Evolutionary conservation across 2,329 filamentous ascomycete genomes (phyloP).

Genomic region (Hortaea werneckii): DNA sequence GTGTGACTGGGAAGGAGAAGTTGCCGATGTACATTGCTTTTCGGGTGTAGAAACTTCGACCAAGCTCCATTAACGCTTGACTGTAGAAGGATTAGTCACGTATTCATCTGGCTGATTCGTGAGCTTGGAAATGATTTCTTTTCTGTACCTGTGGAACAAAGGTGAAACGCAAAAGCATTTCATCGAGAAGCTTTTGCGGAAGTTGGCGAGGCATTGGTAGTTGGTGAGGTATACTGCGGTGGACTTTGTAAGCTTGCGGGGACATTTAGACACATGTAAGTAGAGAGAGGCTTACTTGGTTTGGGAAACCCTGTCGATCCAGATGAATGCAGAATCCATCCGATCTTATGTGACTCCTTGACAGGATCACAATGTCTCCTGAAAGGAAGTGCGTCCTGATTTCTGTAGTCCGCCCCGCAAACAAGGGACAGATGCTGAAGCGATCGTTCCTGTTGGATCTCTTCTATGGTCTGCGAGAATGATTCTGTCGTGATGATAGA

Average conservation of each 20-base stretch:
- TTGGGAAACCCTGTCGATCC: slow-evolving; percentile 49
- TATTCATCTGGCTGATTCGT: no score
- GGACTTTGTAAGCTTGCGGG: slow-evolving; percentile 30
- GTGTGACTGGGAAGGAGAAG: slow-evolving; percentile 45
- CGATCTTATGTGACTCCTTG: slow-evolving; percentile 25
- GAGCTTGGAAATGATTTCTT: no score
- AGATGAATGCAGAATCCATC: slow-evolving; percentile 40
- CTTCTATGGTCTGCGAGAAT: slow-evolving; percentile 20
- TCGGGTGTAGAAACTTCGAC: slow-evolving; percentile 42
- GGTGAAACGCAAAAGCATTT: slow-evolving; percentile 46
- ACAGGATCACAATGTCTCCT: neutral
- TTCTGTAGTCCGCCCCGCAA: neutral
- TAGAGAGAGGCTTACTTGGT: neutral
- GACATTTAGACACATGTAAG: no score
- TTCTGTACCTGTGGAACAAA: slow-evolving; percentile 38
- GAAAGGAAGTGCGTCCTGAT: neutral
- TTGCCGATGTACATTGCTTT: slow-evolving; percentile 47
- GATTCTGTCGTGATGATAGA: slow-evolving; percentile 16
- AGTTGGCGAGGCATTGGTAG: slow-evolving; percentile 40
- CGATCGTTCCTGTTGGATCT: slow-evolving; percentile 20
- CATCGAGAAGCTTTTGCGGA: slow-evolving; percentile 36
- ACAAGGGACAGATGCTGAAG: neutral
- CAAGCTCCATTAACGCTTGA: slow-evolving; percentile 47
- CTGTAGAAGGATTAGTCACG: slow-evolving; percentile 17
- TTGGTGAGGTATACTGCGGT: slow-evolving; percentile 40